These are phyloP conservation scores for Astrephomene gubernaculifera DNA, from an alignment of 139 green algal species.

Conservation along the genomic window DNA sequence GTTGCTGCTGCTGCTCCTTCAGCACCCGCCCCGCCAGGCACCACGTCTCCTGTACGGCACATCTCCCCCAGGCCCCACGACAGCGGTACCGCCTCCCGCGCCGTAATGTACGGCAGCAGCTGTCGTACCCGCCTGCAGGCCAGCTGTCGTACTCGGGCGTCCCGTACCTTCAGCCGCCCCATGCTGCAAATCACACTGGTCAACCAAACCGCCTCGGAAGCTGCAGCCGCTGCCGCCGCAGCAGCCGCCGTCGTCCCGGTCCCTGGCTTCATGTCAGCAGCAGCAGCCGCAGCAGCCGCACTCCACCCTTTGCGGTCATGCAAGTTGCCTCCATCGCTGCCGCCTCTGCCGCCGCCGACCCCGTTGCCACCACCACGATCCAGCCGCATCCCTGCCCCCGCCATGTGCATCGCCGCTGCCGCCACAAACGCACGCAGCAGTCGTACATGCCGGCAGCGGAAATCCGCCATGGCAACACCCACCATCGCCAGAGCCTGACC, in stretches of 20 bases:
- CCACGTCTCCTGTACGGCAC: no score
- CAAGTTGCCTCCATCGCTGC: no score
- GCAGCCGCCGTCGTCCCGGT: no score
- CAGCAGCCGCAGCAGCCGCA: not conserved
- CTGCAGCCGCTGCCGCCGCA: not conserved
- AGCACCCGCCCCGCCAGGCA: no score
- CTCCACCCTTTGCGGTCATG: not conserved
- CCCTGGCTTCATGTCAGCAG: no score
- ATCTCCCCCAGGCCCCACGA: conserved; percentile 32
- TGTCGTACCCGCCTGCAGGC: not conserved
- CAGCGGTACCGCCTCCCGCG: conserved; percentile 24
- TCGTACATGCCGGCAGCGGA: conserved; percentile 17
- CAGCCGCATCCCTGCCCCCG: not conserved
- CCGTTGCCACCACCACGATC: no score
- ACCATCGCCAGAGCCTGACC: conserved; percentile 32
- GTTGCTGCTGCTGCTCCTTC: no score
- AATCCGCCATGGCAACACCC: conserved; percentile 9
- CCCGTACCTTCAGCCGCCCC: not conserved
- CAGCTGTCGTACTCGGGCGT: not conserved
- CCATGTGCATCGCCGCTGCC: conserved; percentile 1
- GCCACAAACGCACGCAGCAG: not conserved
- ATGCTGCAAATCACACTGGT: conserved; percentile 12
- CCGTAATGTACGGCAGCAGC: not conserved
- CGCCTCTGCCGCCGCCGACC: no score
- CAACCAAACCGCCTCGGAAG: conserved; percentile 3